Conservation (phyloP, 2,329 filamentous ascomycete genomes). For the Hypoxylon sp. region DNA sequence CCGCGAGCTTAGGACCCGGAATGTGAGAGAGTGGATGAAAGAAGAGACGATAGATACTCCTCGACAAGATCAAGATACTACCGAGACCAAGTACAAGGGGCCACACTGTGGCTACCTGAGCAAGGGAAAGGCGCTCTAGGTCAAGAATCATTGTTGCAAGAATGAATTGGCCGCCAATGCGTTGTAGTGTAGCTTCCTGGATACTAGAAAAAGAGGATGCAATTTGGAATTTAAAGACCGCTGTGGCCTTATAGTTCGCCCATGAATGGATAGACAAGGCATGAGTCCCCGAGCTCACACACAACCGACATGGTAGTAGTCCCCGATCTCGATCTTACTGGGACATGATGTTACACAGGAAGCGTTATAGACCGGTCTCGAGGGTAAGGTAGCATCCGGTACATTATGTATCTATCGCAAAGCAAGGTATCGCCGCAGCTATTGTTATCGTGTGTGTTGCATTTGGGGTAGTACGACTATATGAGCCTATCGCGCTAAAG, state of each 20-base stretch:
- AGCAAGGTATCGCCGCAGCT: neutral
- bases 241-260: neutral
- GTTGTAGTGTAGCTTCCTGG: neutral
- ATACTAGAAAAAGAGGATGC: neutral
- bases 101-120: neutral
- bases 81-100: neutral
- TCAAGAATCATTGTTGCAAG: neutral
- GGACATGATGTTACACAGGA: too few relatives aligned
- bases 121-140: neutral
- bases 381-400: neutral
- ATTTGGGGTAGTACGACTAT: neutral
- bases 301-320: neutral
- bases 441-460: neutral
- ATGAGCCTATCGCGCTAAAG: neutral
- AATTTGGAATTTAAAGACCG: neutral
- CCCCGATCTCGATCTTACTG: too few relatives aligned
- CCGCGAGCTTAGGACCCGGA: slow-evolving; percentile 46
- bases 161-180: neutral
- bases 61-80: neutral
- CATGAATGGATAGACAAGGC: neutral
- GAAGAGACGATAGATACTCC: slow-evolving; percentile 3
- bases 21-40: slow-evolving; percentile 4
- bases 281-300: neutral
- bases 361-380: neutral
- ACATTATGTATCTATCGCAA: neutral